Conservation (phyloP, 345 rosid genomes). For the Brassica incana region DNA sequence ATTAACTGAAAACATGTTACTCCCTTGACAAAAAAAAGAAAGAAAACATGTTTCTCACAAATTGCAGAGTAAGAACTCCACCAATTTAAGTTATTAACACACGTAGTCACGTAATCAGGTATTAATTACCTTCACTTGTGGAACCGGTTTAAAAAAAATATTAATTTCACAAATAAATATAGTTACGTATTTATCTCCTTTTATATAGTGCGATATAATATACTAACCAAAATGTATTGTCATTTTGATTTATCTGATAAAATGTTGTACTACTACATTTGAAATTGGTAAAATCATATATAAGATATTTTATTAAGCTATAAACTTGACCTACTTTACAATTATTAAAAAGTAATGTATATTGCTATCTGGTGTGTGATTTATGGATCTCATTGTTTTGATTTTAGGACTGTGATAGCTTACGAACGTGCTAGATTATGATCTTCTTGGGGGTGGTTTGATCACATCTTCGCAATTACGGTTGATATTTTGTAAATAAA, state of each 20-base stretch:
- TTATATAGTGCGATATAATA: neutral
- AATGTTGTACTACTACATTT: neutral
- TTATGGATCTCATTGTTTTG: no score
- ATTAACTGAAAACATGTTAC: conserved; percentile 8
- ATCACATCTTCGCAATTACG: neutral
- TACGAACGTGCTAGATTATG: no score
- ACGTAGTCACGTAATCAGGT: conserved; percentile 5
- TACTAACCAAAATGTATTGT: no score
- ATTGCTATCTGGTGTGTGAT: no score
- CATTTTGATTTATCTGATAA: no score
- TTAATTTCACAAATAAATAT: neutral
- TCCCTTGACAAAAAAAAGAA: neutral
- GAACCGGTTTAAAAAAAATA: neutral
- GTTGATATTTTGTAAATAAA: conserved; percentile 26
- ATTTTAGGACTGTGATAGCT: no score
- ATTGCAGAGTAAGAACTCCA: no score
- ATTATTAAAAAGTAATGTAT: no score
- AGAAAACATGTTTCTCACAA: no score
- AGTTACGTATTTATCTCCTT: no score
- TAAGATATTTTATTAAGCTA: neutral
- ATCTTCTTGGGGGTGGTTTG: neutral
- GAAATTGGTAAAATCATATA: neutral
- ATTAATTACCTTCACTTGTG: neutral
- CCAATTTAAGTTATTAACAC: neutral
- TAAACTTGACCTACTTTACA: neutral